Evolutionary conservation across 805 yeast species (phyloP), one percentile per base, ranked within the genome.

Genomic region (Myxozyma sirexii): DNA sequence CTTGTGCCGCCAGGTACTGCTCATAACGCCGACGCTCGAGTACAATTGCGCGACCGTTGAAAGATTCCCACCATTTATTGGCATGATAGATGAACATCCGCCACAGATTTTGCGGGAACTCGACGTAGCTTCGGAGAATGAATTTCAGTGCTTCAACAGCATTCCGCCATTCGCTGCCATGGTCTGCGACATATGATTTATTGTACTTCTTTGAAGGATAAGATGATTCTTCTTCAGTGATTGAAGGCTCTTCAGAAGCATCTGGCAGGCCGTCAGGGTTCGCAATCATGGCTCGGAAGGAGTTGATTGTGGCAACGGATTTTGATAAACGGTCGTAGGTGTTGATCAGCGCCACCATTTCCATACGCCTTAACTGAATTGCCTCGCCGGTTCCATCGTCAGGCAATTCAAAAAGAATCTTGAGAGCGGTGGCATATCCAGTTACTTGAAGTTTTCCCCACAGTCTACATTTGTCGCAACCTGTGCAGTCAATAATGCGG

Each of bases 361-460:
- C 99, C 60, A 89, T 84, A 67, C 90, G 82, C 42, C 88, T 80
- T 70, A 88, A 80, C 57, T 79, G 79, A 46, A 87, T 81, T 27
- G 81, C 82, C 47, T 78, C 74, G 48, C 79, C 79, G 45, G 69
- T 72, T n/a, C 70, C 72, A 52, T 78, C 78, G 51, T 76, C 77
- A 43, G 84, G 82, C 54, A 86, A 75, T 72, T 93, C 98, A 72
- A 94, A 90, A 60, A 94, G 77, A 24, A 93, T 82, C 73, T 94
- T 94, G 70, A 94, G 81, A 1, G 97, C 96, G 7, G 99, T 94
- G 19, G 97, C 99, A 73, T 94, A 94, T 21, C 99, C 99, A 15
- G 94, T 90, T 1, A 96, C 90, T 77, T 94, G 99, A 31, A 94
- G 83, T 74, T 94, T 94, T 8, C 99, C 99, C 99, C 99, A 94